Evolutionary conservation across 192 early-diverging fungal species (phyloP), one percentile per base, ranked within the genome.

Genomic region (Bifiguratus adelaidae): DNA sequence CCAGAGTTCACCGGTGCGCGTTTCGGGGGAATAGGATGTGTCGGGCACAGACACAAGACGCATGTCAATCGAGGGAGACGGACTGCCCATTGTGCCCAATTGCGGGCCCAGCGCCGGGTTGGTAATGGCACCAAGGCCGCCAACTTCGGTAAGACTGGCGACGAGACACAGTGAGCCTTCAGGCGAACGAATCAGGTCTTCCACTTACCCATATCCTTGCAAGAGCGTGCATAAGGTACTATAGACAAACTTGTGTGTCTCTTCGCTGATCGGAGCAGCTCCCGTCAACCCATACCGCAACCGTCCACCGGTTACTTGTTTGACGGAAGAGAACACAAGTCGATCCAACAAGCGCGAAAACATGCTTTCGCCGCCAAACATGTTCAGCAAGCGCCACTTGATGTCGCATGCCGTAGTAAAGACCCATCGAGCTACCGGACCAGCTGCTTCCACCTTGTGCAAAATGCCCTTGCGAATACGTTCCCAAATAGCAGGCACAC

Each of bases 241-340:
- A 23, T 69, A 65, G 58, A 89, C 47, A 36, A 85, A 89, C 26
- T 77, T 61, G 30, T 85, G 82, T 1, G 85, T 87, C 36, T 84
- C 82, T n/a, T 61, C 53, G 47, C 79, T 74, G 52, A 89, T 72
- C 20, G 81, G 80, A 3, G 86, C 86, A 25, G 84, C 86, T 40
- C 83, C 85, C 20, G 72, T 76, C 21, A 84, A 30, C 0, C 76
- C 71, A 32, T 76, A 60, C 29, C 55, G 56, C n/a, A 89, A 57
- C 5, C 70, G 58, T 11, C 86, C 86, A 21, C 86, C 86, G 24
- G 78, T 77, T 21, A 75, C 47, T 16, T 65, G 69, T 35, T 62
- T 61, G 44, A 83, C 15, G 12, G 20, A 41, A 11, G 8, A 41
- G 20, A 11, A 8, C 7, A 41, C 12, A 41, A 41, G 15, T 41